Base-by-base conservation (phyloP, 2,329 filamentous ascomycete genomes). In the Epicoccum sorghinum region DNA sequence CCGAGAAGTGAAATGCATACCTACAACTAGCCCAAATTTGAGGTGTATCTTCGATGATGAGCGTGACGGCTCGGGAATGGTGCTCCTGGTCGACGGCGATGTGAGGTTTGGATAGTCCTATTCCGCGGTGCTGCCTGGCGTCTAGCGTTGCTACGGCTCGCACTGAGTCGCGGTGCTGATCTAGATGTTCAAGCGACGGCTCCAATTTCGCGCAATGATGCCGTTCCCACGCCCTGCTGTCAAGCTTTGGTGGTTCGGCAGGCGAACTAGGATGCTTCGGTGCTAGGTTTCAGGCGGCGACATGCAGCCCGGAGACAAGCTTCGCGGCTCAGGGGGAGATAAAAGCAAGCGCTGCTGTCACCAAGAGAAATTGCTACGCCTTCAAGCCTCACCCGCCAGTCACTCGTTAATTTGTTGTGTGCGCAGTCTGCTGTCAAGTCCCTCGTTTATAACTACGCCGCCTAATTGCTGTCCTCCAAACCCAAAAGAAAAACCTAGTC, bases 241-340 rank as follows among this genome's bases (percentile, higher is more conserved):
- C n/a, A 13, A 36, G 41, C 18, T 42, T 42, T 33, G 36, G 27
- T 38, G 46, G 23, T 14, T n/a, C 30, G 23, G 39, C 41, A 6
- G n/a, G 35, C n/a, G n/a, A 25, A 37, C 52, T 55, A 55, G 25
- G 37, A 24, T 37, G 18, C 10, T 50, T 55, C 14, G 22, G 47
- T 27, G 29, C 40, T 57, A 57, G 49, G 32, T 48, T 51, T 51
- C 52, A 56, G 52, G 52, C 42, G 42, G 27, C 32, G 25, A 35
- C 47, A 33, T 47, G 23, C 10, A 42, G 43, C 24, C 42, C 38
- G 24, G 30, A 41, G 36, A 46, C 52, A 60, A 45, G 57, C 57
- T 57, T 60, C 36, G 42, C 37, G 47, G 25, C 37, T 53, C 50
- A 54, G 53, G 57, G 37, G 57, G 45, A 24, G 33, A 52, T 59